phyloP scores from a whole-genome alignment of 177 flowering plant genomes.

The Vitis hybrid region DNA sequence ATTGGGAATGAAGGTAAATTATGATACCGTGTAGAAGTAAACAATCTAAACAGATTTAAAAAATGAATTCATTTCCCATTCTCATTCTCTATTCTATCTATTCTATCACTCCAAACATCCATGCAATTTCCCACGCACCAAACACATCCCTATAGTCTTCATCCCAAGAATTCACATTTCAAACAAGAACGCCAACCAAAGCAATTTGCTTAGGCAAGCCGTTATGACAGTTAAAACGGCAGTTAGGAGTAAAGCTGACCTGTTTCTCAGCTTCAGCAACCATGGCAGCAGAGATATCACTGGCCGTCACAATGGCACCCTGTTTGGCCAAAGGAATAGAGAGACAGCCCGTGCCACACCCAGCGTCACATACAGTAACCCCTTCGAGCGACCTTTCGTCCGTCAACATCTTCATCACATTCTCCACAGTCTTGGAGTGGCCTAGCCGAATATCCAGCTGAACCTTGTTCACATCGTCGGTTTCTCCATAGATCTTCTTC shows the following conservation, averaged over 20 bases:
- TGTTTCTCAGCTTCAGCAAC: slow-evolving; percentile 82
- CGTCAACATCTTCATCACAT: slow-evolving; percentile 61
- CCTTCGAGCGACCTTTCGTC: slow-evolving; percentile 73
- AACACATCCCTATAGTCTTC: no score
- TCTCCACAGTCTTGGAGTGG: slow-evolving; percentile 90
- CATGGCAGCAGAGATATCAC: slow-evolving; percentile 97
- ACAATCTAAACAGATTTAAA: no score
- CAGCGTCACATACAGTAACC: slow-evolving; percentile 89
- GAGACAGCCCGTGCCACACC: slow-evolving; percentile 89
- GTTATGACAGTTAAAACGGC: no score
- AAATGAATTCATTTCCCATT: no score
- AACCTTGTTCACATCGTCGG: slow-evolving; percentile 81
- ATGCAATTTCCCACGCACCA: no score
- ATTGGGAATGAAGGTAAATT: no score
- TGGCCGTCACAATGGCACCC: slow-evolving; percentile 84
- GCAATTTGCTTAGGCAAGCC: no score
- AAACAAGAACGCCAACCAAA: no score
- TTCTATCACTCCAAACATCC: no score
- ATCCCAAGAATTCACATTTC: no score
- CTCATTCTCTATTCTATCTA: no score
- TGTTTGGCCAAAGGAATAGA: slow-evolving; percentile 83
- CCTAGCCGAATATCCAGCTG: slow-evolving; percentile 72
- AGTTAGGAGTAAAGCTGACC: slow-evolving; percentile 26
- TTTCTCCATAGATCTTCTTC: slow-evolving; percentile 92
- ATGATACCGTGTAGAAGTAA: no score